Evolutionary conservation across 352 stramenopile genomes (phyloP).

Genomic region (Phytophthora podocarpi): DNA sequence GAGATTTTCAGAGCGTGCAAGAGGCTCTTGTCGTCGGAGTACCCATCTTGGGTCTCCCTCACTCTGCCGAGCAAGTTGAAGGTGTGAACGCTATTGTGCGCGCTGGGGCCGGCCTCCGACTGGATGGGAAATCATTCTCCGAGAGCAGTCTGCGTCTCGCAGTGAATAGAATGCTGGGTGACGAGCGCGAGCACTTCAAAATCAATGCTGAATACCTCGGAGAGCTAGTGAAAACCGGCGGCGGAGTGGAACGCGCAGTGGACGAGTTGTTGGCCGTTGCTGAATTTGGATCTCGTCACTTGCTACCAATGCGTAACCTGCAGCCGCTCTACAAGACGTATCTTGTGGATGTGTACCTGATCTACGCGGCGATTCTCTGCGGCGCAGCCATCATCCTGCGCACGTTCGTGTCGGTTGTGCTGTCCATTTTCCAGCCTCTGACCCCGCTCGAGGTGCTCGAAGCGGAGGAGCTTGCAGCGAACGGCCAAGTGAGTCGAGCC

Average conservation of each 20-base stretch:
- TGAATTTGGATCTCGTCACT: slow-evolving; percentile 53
- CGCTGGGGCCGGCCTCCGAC: slow-evolving; percentile 49
- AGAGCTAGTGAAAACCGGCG: slow-evolving; percentile 63
- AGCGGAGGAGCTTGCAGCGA: slow-evolving; percentile 26
- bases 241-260: slow-evolving; percentile 53
- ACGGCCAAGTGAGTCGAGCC: slow-evolving; percentile 4
- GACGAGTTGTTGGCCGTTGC: slow-evolving; percentile 64
- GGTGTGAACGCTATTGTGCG: slow-evolving; percentile 63
- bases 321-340: slow-evolving; percentile 86
- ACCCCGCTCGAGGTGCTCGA: slow-evolving; percentile 24
- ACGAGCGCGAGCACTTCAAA: slow-evolving; percentile 40
- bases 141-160: slow-evolving; percentile 36
- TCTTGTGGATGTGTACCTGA: slow-evolving; percentile 85
- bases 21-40: slow-evolving; percentile 64
- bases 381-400: slow-evolving; percentile 82
- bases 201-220: slow-evolving; percentile 52
- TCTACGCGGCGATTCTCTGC: slow-evolving; percentile 86
- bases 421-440: slow-evolving; percentile 66
- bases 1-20: slow-evolving; percentile 62
- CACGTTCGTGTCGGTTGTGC: slow-evolving; percentile 72
- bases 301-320: slow-evolving; percentile 58
- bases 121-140: slow-evolving; percentile 46
- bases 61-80: slow-evolving; percentile 81
- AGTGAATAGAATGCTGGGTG: slow-evolving; percentile 44
- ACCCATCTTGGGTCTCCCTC: slow-evolving; percentile 72